Evolutionary conservation across 2,329 filamentous ascomycete species (phyloP).

Genomic region (Dactylellina cionopaga): DNA sequence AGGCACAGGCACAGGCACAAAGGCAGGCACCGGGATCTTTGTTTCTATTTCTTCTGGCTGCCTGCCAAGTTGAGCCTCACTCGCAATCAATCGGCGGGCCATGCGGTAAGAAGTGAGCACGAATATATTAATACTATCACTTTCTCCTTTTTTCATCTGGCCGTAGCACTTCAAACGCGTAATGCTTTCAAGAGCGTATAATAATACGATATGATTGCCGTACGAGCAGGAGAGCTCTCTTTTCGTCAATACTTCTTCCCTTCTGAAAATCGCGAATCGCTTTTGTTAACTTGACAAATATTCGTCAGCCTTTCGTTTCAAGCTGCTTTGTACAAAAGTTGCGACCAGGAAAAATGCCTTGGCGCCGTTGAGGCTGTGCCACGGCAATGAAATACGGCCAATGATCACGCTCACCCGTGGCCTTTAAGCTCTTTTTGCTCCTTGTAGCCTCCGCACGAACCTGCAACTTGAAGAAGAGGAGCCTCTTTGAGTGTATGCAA

Average conservation of each 20-base stretch:
- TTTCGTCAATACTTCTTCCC: not conserved
- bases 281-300: constrained; percentile 41
- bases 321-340: not conserved
- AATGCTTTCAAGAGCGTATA: constrained; percentile 7
- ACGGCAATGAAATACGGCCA: constrained; percentile 18
- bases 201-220: not conserved
- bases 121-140: constrained; percentile 1
- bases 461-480: not conserved
- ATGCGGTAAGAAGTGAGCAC: constrained; percentile 14
- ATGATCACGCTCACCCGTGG: no score
- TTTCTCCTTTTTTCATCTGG: not conserved
- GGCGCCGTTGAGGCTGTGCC: constrained; percentile 50
- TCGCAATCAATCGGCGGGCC: not conserved
- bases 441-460: not conserved
- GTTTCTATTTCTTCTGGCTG: not conserved
- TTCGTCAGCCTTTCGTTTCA: constrained; percentile 46
- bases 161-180: not conserved
- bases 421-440: not conserved
- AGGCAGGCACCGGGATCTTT: not conserved
- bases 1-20: constrained; percentile 8
- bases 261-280: not conserved
- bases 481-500: constrained; percentile 9
- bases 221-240: not conserved
- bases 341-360: constrained; percentile 16
- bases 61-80: constrained; percentile 28